Percentiles rank a stretch among this genome's conserved stretches.
phyloP scores from a whole-genome alignment of 1,139 yeast species.

The Lodderomyces parapsilosis region DNA sequence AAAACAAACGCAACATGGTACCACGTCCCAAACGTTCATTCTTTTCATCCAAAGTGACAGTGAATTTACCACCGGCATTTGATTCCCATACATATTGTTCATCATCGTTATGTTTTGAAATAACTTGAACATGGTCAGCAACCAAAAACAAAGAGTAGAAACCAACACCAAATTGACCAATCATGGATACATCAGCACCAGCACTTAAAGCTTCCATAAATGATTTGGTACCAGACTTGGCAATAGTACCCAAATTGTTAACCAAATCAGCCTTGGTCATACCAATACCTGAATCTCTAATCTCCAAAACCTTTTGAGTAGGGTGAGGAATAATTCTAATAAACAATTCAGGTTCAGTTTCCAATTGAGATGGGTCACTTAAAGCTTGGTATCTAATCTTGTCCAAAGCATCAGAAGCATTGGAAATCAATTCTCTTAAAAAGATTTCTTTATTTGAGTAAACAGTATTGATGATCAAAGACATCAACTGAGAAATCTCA shows the following conservation, averaged over 20 bases:
- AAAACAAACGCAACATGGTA: slow-evolving; percentile 90
- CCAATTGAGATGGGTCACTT: slow-evolving; percentile 88
- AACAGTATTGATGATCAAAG: slow-evolving; percentile 99
- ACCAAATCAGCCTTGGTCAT: slow-evolving; percentile 99
- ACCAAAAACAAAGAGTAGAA: slow-evolving; percentile 99
- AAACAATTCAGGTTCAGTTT: slow-evolving; percentile 93
- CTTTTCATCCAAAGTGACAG: slow-evolving; percentile 85
- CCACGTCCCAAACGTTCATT: slow-evolving; percentile 93
- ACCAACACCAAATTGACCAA: slow-evolving; percentile 99
- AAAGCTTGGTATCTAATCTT: slow-evolving; percentile 97
- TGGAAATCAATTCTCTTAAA: slow-evolving; percentile 98
- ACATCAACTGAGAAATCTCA: slow-evolving; percentile 99
- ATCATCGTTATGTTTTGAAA: slow-evolving; percentile 97
- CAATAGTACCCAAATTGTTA: slow-evolving; percentile 99
- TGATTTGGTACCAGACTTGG: slow-evolving; percentile 99
- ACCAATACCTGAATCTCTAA: slow-evolving; percentile 99
- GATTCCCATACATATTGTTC: slow-evolving; percentile 99
- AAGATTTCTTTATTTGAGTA: slow-evolving; percentile 99
- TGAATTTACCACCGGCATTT: slow-evolving; percentile 99
- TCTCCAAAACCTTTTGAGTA: slow-evolving; percentile 90
- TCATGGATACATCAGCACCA: slow-evolving; percentile 99
- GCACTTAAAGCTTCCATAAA: slow-evolving; percentile 99
- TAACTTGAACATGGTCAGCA: slow-evolving; percentile 98
- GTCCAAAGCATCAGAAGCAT: slow-evolving; percentile 84
- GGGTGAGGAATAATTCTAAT: slow-evolving; percentile 97